Evolutionary conservation across 768 basidiomycete genomes (phyloP).

Genomic region (Tephrocybe sp.): DNA sequence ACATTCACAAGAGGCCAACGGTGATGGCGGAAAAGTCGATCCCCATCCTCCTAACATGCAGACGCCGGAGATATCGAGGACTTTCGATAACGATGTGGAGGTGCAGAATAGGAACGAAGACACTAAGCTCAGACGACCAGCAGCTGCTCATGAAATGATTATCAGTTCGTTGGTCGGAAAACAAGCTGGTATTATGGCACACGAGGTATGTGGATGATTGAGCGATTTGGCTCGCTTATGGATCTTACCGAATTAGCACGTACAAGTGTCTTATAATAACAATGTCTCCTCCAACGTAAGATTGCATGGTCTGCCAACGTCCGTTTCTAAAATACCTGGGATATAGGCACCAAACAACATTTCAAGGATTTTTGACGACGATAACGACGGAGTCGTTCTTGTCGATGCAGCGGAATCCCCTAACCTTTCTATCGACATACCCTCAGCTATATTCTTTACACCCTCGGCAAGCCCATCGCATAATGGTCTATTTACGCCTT

Average conservation of each 20-base stretch:
- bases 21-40: too few species aligned
- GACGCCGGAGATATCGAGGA: too few species aligned
- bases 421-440: background rate
- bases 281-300: background rate
- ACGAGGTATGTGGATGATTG: too few species aligned
- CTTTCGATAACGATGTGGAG: too few species aligned
- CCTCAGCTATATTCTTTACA: slow-evolving; percentile 2
- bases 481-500: slow-evolving; percentile 4
- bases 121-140: background rate
- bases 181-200: too few species aligned
- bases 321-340: background rate
- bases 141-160: too few species aligned
- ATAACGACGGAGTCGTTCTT: background rate
- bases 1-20: background rate
- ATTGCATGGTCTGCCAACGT: background rate
- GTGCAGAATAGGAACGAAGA: too few species aligned
- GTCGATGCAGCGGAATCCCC: slow-evolving; percentile 15
- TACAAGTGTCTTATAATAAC: background rate
- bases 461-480: slow-evolving; percentile 10
- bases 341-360: background rate
- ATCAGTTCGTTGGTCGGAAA: too few species aligned
- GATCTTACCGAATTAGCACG: background rate
- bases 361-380: slow-evolving; percentile 6
- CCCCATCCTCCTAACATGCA: too few species aligned
- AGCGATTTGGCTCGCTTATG: background rate